Base-by-base conservation (phyloP, 2,329 filamentous ascomycete species). In the Colletotrichum noveboracense region DNA sequence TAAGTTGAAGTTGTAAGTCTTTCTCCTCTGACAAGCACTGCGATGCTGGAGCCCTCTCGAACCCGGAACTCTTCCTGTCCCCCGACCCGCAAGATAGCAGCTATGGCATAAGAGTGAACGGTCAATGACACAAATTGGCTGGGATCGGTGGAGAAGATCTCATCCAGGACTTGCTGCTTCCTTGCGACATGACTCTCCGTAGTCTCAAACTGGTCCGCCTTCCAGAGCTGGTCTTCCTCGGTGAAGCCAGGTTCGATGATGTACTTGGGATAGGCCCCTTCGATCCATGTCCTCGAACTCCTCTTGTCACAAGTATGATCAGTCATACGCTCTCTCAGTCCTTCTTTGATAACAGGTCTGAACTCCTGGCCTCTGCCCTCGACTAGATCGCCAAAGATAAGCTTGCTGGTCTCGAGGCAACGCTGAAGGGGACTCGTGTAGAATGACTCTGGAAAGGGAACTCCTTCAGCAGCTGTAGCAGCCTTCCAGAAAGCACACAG, bases 281-380 rank as follows among this genome's bases (percentile, higher is more conserved):
- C 82, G 76, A 93, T 91, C 80, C 85, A 88, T 0, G 86, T 84
- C 58, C 84, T 85, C 9, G 84, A 81, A 66, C 87, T 87, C 18
- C 91, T 86, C 18, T 89, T 86, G 80, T 93, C 91, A 80, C 92
- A 93, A 0, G 91, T 93, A 80, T 93, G 91, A 70, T 89, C 85
- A 10, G 89, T 91, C 73, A 92, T 87, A 4, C 89, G 88, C 80
- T 94, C 92, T 24, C 92, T 86, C 16, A 93, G 84, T 6, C 88
- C 80, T 74, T 93, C 91, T 80, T 91, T 92, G 79, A 93, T 82
- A 3, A 87, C 82, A 0, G 91, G 90, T 7, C 81, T 83, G 76
- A 91, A 91, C 0, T 85, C 83, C 13, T 78, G 79, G 81, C 52
- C 88, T 77, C 71, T 84, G 66, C 78, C 75, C 14, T 78, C 71